Evolutionary conservation across 1,139 yeast species (phyloP), one percentile per base, ranked within the genome.

Genomic region (Geotrichum citri-aurantii): DNA sequence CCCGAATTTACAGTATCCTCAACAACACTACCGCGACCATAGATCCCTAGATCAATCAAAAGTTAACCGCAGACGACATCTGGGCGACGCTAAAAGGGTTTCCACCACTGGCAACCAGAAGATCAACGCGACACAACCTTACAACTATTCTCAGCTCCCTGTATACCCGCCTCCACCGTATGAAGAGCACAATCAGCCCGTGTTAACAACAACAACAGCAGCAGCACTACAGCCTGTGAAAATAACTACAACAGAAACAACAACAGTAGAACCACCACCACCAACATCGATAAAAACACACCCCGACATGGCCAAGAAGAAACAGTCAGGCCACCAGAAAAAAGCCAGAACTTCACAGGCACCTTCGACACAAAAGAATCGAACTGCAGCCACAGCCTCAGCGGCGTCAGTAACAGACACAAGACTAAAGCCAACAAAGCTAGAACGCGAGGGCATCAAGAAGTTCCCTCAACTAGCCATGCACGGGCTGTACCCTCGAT

Each of bases 401-500:
- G 33, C 33, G 33, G 8, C 33, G 33, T 29, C 37, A 11, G n/a
- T n/a, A 4, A n/a, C n/a, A 7, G 37, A 14, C n/a, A n/a, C n/a
- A n/a, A n/a, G n/a, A n/a, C 2, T 31, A 14, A 31, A 31, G 5
- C 37, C 37, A 31, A 31, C n/a, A 10, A 31, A 31, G 5, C 37
- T 31, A 3, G 37, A 31, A 8, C 37, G 37, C 3, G 37, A 77
- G 5, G 37, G 37, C 5, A 31, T 31, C 5, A 31, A 31, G 14
- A 31, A 75, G 61, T 75, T 75, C 59, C 77, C 78, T 0, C 63
- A 74, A 19, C 68, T 75, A 40, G 67, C 63, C 26, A 61, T 65
- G 17, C 66, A 73, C 33, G 75, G 73, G 1, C 65, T 75, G 8
- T 74, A 73, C 62, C 76, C 77, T 1, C 64, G 75, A 7, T 65